phyloP scores from a whole-genome alignment of 192 early-diverging fungal genomes.

The Linderina pennispora region DNA sequence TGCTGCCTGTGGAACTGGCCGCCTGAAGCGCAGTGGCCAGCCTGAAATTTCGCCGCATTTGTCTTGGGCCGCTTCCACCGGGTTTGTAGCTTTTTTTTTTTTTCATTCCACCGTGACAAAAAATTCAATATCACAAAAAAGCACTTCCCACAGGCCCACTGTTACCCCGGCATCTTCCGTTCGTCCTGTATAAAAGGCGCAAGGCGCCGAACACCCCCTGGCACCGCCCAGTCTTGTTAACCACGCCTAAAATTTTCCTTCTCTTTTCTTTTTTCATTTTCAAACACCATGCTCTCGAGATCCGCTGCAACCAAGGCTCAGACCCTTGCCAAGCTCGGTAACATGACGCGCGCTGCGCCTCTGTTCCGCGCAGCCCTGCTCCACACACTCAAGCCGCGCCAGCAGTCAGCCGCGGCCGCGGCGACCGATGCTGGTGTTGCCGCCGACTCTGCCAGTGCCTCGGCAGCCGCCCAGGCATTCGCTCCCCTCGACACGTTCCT shows the following conservation, averaged over 20 bases:
- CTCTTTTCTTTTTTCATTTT: neutral
- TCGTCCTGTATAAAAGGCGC: no score
- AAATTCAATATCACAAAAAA: neutral
- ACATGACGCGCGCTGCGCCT: slow-evolving; percentile 9
- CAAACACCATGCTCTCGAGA: slow-evolving; percentile 29
- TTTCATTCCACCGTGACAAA: slow-evolving; percentile 2
- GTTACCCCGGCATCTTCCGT: no score
- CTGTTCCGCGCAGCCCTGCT: slow-evolving; percentile 32
- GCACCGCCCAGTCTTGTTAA: neutral
- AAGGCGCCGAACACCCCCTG: no score
- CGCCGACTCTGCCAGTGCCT: slow-evolving; percentile 1
- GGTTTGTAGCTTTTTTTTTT: slow-evolving; percentile 1
- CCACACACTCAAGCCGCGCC: slow-evolving; percentile 42
- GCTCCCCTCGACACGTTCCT: slow-evolving; percentile 65
- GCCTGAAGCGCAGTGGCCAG: no score
- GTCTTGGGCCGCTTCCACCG: slow-evolving; percentile 2
- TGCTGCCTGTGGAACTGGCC: no score
- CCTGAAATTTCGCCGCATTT: slow-evolving; percentile 8
- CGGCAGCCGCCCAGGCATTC: slow-evolving; percentile 19
- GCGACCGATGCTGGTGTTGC: neutral
- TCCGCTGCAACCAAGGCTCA: slow-evolving; percentile 31
- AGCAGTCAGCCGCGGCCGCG: slow-evolving; percentile 25
- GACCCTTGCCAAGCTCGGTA: slow-evolving; percentile 11
- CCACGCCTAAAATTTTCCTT: neutral
- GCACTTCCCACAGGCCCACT: no score